Evolutionary conservation across 192 early-diverging fungal genomes (phyloP), one percentile per base, ranked within the genome.

Genomic region (Linnemannia exigua): DNA sequence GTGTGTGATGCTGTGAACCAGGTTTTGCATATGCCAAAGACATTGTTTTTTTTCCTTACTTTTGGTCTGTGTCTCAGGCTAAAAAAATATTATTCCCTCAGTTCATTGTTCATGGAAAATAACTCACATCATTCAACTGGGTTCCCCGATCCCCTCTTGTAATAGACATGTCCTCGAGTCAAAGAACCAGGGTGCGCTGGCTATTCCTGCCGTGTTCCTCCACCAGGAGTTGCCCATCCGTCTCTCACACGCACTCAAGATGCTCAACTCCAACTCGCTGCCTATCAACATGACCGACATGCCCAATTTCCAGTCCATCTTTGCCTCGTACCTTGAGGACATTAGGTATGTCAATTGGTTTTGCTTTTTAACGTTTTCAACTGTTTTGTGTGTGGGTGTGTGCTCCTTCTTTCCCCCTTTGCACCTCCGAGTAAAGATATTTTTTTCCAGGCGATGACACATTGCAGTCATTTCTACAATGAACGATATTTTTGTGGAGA

Each of bases 211-310:
- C 1, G 79, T 85, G 28, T 93, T 93, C 58, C 66, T 93, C 78
- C 88, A 92, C 77, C 90, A 89, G 66, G 92, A 93, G 79, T 78
- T 93, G 73, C 91, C 92, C 12, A 91, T 92, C 68, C 90, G 92
- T 28, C 87, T 93, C 22, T 90, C 90, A 22, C 92, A 93, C 72
- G 90, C 91, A 3, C 79, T 91, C n/a, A 89, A 79, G 31, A 89
- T 91, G 66, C 90, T 93, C 52, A 87, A 89, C 76, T 84, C 88
- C 12, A 89, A 80, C 47, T 78, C 82, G 68, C 87, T 89, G 67
- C 89, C 89, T 16, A 84, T 89, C 87, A 88, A 88, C 47, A 87
- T 92, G 75, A 71, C 76, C 5, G 79, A 86, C 51, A 75, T 91
- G 75, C 79, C 87, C 19, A 89, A 87, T 47, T 91, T 93, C 38